Base-by-base conservation (phyloP, 306 rosid species). In the Luffa aegyptiaca region DNA sequence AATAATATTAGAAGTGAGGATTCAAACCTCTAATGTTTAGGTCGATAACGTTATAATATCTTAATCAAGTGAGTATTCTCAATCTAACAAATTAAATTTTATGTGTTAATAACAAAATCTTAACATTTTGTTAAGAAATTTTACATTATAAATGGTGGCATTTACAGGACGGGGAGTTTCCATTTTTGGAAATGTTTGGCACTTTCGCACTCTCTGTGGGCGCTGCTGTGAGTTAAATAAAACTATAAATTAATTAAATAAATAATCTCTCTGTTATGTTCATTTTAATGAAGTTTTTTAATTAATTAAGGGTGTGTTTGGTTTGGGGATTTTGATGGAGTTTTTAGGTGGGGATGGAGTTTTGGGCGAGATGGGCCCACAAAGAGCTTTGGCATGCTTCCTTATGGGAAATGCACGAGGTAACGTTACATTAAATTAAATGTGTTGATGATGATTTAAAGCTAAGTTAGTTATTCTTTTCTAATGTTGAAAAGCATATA, bases 181-280 rank as follows among this genome's bases (percentile, higher is more conserved):
- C 94, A 6, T 62, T 88, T 84, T 78, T 88, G 48, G 98, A 92
- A 81, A 92, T 92, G 95, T 80, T 94, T 33, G 90, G 95, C 21
- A 94, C 97, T 73, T 87, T 91, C 70, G 84, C 88, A 57, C 90
- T 94, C 3, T 86, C 94, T 0, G 89, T 92, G 2, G 97, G 98
- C 9, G 87, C 98, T 59, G 92, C 92, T 76, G 89, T 86, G 42
- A 81, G 90, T 82, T 48, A 6, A 12, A 26, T 26, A 26, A 52
- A 41, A 65, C 2, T 35, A 9, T 0, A 55, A 55, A 55, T 55
- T n/a, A 55, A 55, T 11, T 63, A 26, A 26, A 26, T 26, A 26
- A 26, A 26, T 26, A 26, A 26, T 26, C 31, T 26, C 31, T 26
- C 31, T 26, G 31, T 26, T 26, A 26, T 26, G 31, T 26, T 26